Base-by-base conservation (phyloP, 805 yeast genomes). In the Barnettozyma sucrosica region DNA sequence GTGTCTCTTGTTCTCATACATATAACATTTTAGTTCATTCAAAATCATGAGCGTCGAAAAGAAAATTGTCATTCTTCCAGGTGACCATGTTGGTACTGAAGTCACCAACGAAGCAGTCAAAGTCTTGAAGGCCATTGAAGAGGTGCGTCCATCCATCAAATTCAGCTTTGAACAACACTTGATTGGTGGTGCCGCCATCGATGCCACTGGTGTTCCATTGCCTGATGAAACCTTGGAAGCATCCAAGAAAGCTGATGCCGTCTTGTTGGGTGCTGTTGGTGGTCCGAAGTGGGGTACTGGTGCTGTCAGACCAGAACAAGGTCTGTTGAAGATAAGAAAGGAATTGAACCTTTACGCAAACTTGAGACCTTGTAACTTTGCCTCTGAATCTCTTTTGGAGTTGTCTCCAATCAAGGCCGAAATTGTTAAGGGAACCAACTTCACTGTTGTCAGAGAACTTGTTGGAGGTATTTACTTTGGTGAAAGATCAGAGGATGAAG, bases 251-350 rank as follows among this genome's bases (percentile, higher is more conserved):
- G 84, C 98, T 1, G 95, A 92, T 65, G 99, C 98, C 23, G 96
- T 93, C n/a, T 72, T 93, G 55, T 75, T 93, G 48, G 99, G 99
- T 56, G 97, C 99, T 8, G 99, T 93, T 30, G 99, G 99, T 54
- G 99, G 99, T 30, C 99, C 99, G 52, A 93, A 93, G 71, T 93
- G 99, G 99, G 98, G 98, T 33, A 87, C 97, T 24, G 97, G 97
- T 44, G 63, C 76, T 11, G 98, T 92, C 41, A 83, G 99, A 72
- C 99, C 99, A 45, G 99, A 93, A 68, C 98, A 89, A 70, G 99
- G 99, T 51, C 77, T 93, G 56, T 77, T 93, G 55, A 79, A 90
- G 72, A 92, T 93, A 67, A 81, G 99, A 70, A 93, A 93, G 68
- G 98, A 89, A 67, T 79, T 93, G 64, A 86, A 85, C 66, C 74